Evolutionary conservation across 2,329 filamentous ascomycete genomes (phyloP).

Genomic region (Microcyclospora tardicrescens): DNA sequence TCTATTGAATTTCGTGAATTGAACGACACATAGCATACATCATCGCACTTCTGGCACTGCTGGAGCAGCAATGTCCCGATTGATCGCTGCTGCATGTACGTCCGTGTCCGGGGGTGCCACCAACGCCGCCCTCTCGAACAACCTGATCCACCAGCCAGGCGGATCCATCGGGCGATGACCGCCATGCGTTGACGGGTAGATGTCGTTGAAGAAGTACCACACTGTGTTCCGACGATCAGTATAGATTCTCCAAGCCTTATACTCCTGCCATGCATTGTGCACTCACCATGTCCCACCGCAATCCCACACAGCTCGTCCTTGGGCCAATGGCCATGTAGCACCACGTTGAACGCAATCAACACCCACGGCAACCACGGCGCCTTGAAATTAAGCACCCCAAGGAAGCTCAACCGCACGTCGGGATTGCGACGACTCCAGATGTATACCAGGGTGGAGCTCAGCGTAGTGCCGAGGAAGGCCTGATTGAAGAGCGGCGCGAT

Average conservation of each 20-base stretch:
- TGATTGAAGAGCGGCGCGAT: constrained; percentile 81
- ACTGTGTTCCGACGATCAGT: constrained; percentile 32
- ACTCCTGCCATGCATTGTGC: too few species aligned
- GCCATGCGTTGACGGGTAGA: constrained; percentile 82
- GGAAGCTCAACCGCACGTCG: constrained; percentile 65
- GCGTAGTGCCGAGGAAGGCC: constrained; percentile 84
- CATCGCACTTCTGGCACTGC: constrained; percentile 15
- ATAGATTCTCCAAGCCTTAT: not conserved
- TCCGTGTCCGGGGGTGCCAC: constrained; percentile 12
- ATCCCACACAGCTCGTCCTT: constrained; percentile 96
- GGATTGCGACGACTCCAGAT: constrained; percentile 96
- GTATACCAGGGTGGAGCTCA: constrained; percentile 89
- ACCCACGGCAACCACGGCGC: constrained; percentile 96
- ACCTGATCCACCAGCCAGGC: constrained; percentile 73
- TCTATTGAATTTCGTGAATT: not conserved
- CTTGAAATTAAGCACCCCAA: constrained; percentile 80
- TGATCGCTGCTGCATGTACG: constrained; percentile 18
- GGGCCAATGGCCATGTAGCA: constrained; percentile 80
- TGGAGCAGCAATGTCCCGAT: constrained; percentile 17
- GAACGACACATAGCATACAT: not conserved
- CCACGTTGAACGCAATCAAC: constrained; percentile 76
- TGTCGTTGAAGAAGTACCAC: constrained; percentile 97
- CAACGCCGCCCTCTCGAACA: constrained; percentile 49
- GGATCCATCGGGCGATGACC: constrained; percentile 79
- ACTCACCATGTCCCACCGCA: constrained; percentile 66